phyloP scores from a whole-genome alignment of 345 rosid species.

The Euphorbia lathyris region DNA sequence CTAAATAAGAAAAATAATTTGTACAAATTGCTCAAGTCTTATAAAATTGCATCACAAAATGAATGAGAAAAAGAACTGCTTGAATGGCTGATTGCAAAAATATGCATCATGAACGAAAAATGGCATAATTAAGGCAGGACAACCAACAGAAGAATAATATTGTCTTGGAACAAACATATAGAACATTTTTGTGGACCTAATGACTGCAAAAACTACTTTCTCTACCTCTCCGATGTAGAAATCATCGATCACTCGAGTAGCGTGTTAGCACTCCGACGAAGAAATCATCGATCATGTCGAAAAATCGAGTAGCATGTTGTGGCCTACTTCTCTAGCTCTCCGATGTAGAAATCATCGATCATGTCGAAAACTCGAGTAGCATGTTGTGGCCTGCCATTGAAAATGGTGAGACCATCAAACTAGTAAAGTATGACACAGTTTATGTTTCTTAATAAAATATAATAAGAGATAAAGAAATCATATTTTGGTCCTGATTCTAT shows the following conservation, averaged over 20 bases:
- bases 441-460: no score
- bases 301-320: conserved; percentile 73
- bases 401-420: neutral
- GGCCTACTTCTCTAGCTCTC: conserved; percentile 59
- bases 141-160: conserved; percentile 1
- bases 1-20: no score
- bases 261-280: conserved; percentile 76
- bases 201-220: conserved; percentile 17
- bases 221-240: conserved; percentile 66
- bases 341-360: conserved; percentile 79
- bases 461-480: no score
- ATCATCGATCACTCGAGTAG: conserved; percentile 72
- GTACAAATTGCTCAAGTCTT: neutral
- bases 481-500: no score
- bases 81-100: neutral
- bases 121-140: neutral
- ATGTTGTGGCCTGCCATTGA: conserved; percentile 67
- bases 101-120: neutral
- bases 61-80: neutral
- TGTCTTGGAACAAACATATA: neutral
- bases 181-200: neutral
- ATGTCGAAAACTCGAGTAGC: conserved; percentile 72
- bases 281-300: conserved; percentile 82
- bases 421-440: no score
- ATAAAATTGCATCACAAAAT: neutral